These are phyloP conservation scores for Stachybotrys chartarum DNA, from an alignment of 2,329 filamentous ascomycete species.

Conservation along the genomic window DNA sequence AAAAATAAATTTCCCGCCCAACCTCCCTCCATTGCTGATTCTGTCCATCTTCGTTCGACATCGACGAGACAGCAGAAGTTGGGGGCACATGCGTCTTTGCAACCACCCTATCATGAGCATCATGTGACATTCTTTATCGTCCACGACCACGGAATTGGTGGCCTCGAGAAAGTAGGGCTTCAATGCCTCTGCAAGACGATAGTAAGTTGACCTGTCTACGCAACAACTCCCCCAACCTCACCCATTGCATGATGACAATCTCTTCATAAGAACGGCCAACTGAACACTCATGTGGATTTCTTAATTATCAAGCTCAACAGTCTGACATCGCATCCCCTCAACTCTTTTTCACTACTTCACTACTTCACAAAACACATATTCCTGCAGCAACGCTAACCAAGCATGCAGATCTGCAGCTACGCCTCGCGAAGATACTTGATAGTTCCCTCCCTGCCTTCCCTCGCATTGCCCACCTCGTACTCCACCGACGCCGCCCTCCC, in stretches of 20 bases:
- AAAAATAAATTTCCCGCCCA: no score
- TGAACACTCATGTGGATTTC: slow-evolving; percentile 52
- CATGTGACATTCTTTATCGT: no score
- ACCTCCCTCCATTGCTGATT: no score
- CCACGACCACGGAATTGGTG: no score
- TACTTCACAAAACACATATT: background rate
- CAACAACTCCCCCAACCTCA: slow-evolving; percentile 4
- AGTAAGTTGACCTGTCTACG: no score
- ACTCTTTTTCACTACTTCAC: slow-evolving; percentile 4
- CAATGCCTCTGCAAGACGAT: no score
- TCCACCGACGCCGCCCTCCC: slow-evolving; percentile 8
- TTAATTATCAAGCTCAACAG: slow-evolving; percentile 59
- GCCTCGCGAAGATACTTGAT: slow-evolving; percentile 2
- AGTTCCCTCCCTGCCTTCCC: slow-evolving; percentile 2
- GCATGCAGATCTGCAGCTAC: background rate
- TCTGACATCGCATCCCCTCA: slow-evolving; percentile 35
- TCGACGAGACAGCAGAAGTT: no score
- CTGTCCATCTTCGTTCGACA: no score
- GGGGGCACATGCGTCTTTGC: no score
- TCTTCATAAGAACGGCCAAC: slow-evolving; percentile 61
- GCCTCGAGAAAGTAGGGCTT: no score
- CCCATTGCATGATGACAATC: slow-evolving; percentile 44
- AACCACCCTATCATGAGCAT: no score
- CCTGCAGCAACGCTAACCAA: background rate
- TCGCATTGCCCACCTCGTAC: slow-evolving; percentile 5